Evolutionary conservation across 176 grass and related monocot species (phyloP).

Genomic region (Zoysia japonica): DNA sequence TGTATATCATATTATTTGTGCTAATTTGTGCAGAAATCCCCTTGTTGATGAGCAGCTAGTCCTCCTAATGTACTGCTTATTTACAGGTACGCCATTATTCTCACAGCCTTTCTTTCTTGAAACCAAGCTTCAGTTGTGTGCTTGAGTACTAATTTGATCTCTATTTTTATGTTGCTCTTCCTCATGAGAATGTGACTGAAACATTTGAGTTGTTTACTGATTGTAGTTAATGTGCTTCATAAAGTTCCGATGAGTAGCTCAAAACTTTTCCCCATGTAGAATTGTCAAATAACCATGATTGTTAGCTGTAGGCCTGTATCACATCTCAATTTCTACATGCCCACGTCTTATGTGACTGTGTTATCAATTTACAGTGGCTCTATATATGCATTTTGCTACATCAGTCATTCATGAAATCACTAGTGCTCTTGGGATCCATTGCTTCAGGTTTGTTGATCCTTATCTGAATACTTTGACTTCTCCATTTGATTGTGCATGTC

Average conservation of each 20-base stretch:
- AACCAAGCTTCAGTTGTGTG: neutral
- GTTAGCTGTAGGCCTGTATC: neutral
- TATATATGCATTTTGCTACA: conserved; percentile 98
- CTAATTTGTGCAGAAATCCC: conserved; percentile 57
- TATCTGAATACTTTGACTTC: neutral
- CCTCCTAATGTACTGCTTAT: conserved; percentile 81
- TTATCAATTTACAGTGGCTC: conserved; percentile 56
- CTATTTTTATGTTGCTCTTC: neutral
- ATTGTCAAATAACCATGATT: neutral
- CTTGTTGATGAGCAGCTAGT: conserved; percentile 91
- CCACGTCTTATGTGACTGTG: neutral
- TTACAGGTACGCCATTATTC: conserved; percentile 64
- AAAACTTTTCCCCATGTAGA: neutral
- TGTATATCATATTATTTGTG: conserved; percentile 25
- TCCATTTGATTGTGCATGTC: neutral
- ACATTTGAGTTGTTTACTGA: neutral
- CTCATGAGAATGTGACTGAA: neutral
- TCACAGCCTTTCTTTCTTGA: neutral
- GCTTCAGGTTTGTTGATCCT: conserved; percentile 72
- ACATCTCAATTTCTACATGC: neutral
- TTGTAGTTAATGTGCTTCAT: conserved; percentile 5
- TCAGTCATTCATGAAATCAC: conserved; percentile 98
- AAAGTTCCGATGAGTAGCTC: conserved; percentile 12
- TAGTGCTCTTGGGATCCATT: conserved; percentile 86
- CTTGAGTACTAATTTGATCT: neutral